Conservation (phyloP, 768 basidiomycete species). For the Neoboletus subvelutipes region DNA sequence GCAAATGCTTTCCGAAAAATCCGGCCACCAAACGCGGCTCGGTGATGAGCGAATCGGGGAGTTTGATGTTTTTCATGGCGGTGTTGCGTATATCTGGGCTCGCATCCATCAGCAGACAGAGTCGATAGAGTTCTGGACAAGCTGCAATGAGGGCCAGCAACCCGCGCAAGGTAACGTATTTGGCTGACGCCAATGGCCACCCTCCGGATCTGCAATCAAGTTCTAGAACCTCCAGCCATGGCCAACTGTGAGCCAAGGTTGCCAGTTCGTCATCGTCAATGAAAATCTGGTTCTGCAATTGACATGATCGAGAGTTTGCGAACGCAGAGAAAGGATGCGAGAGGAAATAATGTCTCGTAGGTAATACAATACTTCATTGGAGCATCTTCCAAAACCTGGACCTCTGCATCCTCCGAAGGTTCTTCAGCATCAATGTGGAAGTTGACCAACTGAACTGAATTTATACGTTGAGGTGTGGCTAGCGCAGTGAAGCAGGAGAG, state of each 20-base stretch:
- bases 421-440: no score
- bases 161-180: not conserved
- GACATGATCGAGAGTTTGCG: not conserved
- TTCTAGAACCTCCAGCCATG: not conserved
- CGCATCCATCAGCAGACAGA: not conserved
- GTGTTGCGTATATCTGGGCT: not conserved
- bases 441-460: no score
- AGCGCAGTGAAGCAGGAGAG: no score
- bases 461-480: no score
- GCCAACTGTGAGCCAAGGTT: not conserved
- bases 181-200: not conserved
- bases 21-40: not conserved
- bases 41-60: not conserved
- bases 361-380: not conserved
- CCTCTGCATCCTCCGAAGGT: no score
- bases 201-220: not conserved
- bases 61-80: rapidly evolving
- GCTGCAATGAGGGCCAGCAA: not conserved
- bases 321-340: not conserved
- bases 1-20: not conserved
- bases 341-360: not conserved
- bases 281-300: not conserved
- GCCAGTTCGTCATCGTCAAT: not conserved
- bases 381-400: not conserved
- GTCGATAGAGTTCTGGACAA: not conserved